Percentiles rank a stretch among this genome's conserved stretches.
These are phyloP conservation scores for Alternaria sp. DNA, from an alignment of 2,329 filamentous ascomycete species.

Conservation along the genomic window DNA sequence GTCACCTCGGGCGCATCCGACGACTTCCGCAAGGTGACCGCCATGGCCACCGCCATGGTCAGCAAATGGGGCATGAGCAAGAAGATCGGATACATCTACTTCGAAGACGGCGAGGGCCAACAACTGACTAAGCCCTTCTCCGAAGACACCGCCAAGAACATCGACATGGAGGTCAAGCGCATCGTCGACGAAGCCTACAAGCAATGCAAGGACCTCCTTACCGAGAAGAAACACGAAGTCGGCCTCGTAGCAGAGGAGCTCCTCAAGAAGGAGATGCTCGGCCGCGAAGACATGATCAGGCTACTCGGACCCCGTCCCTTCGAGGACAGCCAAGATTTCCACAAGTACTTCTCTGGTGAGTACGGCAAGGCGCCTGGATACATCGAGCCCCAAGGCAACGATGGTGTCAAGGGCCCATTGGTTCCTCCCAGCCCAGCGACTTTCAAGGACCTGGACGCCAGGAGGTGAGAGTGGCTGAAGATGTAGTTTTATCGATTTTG, in stretches of 20 bases:
- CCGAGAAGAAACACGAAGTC: slow-evolving; percentile 85
- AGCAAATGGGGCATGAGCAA: slow-evolving; percentile 99
- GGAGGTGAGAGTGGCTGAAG: neutral
- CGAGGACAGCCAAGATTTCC: slow-evolving; percentile 84
- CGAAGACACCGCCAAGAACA: slow-evolving; percentile 88
- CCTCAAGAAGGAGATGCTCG: slow-evolving; percentile 87
- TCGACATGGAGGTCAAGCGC: slow-evolving; percentile 87
- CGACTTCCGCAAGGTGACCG: slow-evolving; percentile 98
- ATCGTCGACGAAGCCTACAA: slow-evolving; percentile 93
- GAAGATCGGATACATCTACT: slow-evolving; percentile 92
- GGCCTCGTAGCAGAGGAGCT: slow-evolving; percentile 92
- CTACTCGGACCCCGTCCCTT: slow-evolving; percentile 85
- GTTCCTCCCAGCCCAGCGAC: slow-evolving; percentile 40
- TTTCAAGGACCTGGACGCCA: slow-evolving; percentile 22
- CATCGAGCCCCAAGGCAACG: slow-evolving; percentile 40
- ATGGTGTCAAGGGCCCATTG: slow-evolving; percentile 43
- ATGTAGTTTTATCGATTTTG: neutral
- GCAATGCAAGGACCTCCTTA: slow-evolving; percentile 83
- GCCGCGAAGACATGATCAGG: slow-evolving; percentile 89
- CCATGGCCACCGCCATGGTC: slow-evolving; percentile 96
- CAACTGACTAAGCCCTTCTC: slow-evolving; percentile 94
- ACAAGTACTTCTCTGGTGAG: slow-evolving; percentile 79
- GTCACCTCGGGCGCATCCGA: slow-evolving; percentile 95
- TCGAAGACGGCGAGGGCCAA: slow-evolving; percentile 79
- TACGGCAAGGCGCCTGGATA: slow-evolving; percentile 42